Conservation (phyloP, 192 early-diverging fungal genomes). For the Chytriomyces sp. region DNA sequence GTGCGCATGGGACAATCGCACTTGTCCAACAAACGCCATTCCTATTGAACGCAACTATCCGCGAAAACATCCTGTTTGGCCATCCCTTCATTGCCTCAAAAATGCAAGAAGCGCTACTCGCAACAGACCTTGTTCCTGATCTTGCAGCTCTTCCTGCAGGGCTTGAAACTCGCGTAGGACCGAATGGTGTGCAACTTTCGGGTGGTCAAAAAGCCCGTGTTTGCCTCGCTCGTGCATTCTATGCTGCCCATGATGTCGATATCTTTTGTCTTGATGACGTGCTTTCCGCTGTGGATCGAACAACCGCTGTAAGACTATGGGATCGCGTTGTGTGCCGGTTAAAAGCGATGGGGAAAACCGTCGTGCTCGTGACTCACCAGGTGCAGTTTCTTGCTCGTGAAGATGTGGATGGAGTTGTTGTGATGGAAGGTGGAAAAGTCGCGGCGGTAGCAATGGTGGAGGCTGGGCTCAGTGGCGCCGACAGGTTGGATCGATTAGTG, state of each 20-base stretch:
- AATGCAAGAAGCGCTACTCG: conserved; percentile 35
- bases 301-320: conserved; percentile 72
- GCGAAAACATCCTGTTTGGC: conserved; percentile 74
- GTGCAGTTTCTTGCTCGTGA: conserved; percentile 73
- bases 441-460: conserved; percentile 66
- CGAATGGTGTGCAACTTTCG: conserved; percentile 57
- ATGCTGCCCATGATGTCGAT: conserved; percentile 64
- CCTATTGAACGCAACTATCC: conserved; percentile 72
- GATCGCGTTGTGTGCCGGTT: conserved; percentile 41
- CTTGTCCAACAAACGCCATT: conserved; percentile 79
- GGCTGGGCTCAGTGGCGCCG: conserved; percentile 69
- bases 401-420: conserved; percentile 73
- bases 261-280: conserved; percentile 83
- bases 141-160: conserved; percentile 65
- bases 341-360: conserved; percentile 28
- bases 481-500: conserved; percentile 71
- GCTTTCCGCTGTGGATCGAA: conserved; percentile 80
- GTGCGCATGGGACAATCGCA: conserved; percentile 65
- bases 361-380: conserved; percentile 71
- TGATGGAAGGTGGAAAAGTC: conserved; percentile 72
- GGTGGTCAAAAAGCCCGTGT: conserved; percentile 89
- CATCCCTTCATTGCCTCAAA: conserved; percentile 58
- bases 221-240: conserved; percentile 79
- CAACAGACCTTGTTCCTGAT: conserved; percentile 71
- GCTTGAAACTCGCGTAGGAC: conserved; percentile 63